Conservation (phyloP, 495 filamentous ascomycete species). For the Choiromyces venosus region DNA sequence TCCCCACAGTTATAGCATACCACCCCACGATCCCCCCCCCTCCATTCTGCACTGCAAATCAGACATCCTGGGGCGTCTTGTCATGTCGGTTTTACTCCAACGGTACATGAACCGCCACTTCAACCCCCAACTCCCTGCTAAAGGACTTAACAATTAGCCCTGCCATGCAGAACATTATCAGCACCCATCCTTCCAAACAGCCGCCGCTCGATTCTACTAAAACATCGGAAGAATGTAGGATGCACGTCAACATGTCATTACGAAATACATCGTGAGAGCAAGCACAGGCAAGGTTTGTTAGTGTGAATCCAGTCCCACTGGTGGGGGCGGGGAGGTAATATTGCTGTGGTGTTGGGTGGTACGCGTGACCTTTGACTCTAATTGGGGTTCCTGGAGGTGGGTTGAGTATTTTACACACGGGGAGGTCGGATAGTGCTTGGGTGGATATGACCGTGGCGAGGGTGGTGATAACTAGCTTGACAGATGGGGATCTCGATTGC, state of each 20-base stretch:
- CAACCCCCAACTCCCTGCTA: background rate
- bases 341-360: background rate
- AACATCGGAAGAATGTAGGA: background rate
- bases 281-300: background rate
- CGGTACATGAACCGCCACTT: background rate
- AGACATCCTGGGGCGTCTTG: background rate
- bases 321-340: background rate
- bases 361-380: background rate
- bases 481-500: background rate
- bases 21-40: background rate
- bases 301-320: background rate
- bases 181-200: background rate
- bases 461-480: background rate
- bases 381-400: background rate
- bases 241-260: background rate
- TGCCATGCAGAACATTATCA: background rate
- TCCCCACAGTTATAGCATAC: too few relatives aligned
- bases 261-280: background rate
- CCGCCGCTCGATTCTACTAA: background rate
- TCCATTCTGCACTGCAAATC: background rate
- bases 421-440: background rate
- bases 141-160: too few relatives aligned
- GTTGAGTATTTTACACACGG: background rate
- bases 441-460: background rate
- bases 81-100: background rate